A percentile compares a stretch with the other conserved stretches of the same genome.
phyloP scores from a whole-genome alignment of 352 stramenopile species.

The Lagenidium sp. region DNA sequence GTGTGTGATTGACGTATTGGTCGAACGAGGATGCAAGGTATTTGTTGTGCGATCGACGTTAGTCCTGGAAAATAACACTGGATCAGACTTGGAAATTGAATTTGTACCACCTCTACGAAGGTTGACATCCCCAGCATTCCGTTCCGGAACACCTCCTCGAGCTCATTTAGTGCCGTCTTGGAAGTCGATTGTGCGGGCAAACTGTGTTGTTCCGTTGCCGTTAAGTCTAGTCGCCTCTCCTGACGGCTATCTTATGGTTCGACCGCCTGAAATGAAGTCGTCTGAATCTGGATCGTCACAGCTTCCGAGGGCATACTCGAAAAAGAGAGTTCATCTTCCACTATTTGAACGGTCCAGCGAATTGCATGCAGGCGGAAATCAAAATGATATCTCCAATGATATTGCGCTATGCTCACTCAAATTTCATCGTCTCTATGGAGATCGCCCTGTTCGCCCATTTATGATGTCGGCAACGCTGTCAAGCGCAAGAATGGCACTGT shows the following conservation, averaged over 20 bases:
- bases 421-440: slow-evolving; percentile 65
- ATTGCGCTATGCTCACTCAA: slow-evolving; percentile 44
- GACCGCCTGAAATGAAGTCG: slow-evolving; percentile 48
- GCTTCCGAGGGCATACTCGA: slow-evolving; percentile 61
- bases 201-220: slow-evolving; percentile 52
- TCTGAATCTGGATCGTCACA: slow-evolving; percentile 11
- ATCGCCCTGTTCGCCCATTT: slow-evolving; percentile 72
- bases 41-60: slow-evolving; percentile 79
- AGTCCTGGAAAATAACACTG: slow-evolving; percentile 77
- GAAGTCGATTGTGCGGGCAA: slow-evolving; percentile 53
- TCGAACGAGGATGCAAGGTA: slow-evolving; percentile 83
- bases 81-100: slow-evolving; percentile 78
- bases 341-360: slow-evolving; percentile 41
- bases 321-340: slow-evolving; percentile 58
- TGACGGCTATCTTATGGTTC: slow-evolving; percentile 69
- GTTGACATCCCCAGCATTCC: slow-evolving; percentile 22
- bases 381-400: background rate
- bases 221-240: slow-evolving; percentile 61
- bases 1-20: slow-evolving; percentile 78
- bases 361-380: background rate
- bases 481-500: slow-evolving; percentile 40
- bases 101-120: slow-evolving; percentile 54
- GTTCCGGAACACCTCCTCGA: slow-evolving; percentile 16
- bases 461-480: slow-evolving; percentile 66
- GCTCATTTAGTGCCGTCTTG: slow-evolving; percentile 48